Percentiles rank a stretch among this genome's conserved stretches.
phyloP scores from a whole-genome alignment of 2,329 filamentous ascomycete species.

The Fusarium vanettenii region DNA sequence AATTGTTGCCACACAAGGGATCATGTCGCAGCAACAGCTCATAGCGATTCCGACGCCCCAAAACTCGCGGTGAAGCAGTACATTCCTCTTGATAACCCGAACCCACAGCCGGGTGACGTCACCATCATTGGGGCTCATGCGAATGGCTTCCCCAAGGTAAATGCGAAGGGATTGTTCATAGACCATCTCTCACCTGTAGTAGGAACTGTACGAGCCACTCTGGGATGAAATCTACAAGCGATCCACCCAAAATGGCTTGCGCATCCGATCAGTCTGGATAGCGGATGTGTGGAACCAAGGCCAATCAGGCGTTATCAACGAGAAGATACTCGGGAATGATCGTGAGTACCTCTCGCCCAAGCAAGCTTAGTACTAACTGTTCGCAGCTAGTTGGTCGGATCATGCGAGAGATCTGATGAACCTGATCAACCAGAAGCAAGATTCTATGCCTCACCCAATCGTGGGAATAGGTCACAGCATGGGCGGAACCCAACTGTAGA shows the following conservation, averaged over 20 bases:
- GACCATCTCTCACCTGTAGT: background rate
- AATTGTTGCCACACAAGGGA: background rate
- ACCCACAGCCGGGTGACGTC: background rate
- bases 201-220: background rate
- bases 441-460: conserved; percentile 5
- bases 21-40: background rate
- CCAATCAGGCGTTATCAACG: background rate
- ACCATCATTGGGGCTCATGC: background rate
- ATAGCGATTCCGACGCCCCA: background rate
- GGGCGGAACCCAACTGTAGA: background rate
- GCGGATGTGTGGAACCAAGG: background rate
- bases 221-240: background rate
- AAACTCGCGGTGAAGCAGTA: background rate
- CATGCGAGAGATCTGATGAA: conserved; percentile 2
- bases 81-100: background rate
- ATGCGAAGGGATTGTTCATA: fast-evolving
- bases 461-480: conserved; percentile 18
- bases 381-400: background rate
- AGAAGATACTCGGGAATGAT: background rate
- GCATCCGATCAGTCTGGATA: background rate
- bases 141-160: background rate
- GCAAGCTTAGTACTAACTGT: background rate
- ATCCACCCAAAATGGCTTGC: background rate
- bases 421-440: conserved; percentile 17
- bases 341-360: fast-evolving